Conservation (phyloP, 768 basidiomycete species). For the Hysterangium stoloniferum region DNA sequence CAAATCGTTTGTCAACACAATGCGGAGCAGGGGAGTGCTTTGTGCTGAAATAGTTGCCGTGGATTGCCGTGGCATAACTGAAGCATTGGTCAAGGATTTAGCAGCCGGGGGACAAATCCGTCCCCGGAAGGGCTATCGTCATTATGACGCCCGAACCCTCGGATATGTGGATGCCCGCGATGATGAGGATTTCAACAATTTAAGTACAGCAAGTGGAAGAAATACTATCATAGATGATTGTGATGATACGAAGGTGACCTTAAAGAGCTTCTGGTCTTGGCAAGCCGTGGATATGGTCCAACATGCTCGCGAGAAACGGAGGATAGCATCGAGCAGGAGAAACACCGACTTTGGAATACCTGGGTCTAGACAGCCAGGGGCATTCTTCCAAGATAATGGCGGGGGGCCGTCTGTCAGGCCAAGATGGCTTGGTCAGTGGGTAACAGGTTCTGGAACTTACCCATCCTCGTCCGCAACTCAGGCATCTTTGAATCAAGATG, state of each 20-base stretch:
- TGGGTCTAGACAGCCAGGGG: neutral
- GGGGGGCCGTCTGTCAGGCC: conserved; percentile 2
- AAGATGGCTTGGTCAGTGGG: conserved; percentile 9
- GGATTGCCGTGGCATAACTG: conserved; percentile 68
- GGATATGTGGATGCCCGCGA: conserved; percentile 66
- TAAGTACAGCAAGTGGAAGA: conserved; percentile 5
- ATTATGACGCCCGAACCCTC: conserved; percentile 64
- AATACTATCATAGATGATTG: conserved; percentile 59
- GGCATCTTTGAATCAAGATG: neutral
- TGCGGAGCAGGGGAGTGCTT: conserved; percentile 36
- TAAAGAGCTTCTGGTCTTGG: conserved; percentile 84
- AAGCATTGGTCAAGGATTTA: conserved; percentile 56
- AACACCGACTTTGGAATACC: conserved; percentile 28
- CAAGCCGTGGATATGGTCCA: conserved; percentile 77
- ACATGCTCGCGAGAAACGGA: conserved; percentile 55
- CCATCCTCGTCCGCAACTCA: conserved; percentile 1
- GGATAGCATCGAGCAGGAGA: conserved; percentile 42
- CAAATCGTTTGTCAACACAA: conserved; percentile 57
- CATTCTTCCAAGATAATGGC: neutral
- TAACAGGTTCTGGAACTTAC: neutral
- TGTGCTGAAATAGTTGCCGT: conserved; percentile 59
- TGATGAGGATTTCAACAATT: conserved; percentile 47
- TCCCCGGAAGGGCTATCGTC: conserved; percentile 66
- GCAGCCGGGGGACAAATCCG: conserved; percentile 38
- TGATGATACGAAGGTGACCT: conserved; percentile 58